phyloP scores from a whole-genome alignment of 2,329 filamentous ascomycete genomes.

The Fusarium sp. region DNA sequence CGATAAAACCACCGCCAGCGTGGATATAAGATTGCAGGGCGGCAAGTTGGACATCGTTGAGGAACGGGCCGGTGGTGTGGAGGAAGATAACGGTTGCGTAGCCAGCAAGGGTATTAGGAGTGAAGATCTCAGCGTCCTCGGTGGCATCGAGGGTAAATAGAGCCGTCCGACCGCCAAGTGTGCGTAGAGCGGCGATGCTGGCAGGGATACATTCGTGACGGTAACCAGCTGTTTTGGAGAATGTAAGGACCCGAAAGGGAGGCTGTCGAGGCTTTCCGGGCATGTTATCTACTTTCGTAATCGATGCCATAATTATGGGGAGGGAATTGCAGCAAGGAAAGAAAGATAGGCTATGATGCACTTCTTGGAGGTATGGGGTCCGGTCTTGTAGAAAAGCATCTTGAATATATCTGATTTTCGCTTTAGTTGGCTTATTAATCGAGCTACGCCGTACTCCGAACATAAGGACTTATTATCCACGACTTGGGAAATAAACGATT shows the following conservation, averaged over 20 bases:
- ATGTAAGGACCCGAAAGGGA: slow-evolving; percentile 9
- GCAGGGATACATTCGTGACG: slow-evolving; percentile 26
- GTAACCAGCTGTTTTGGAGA: slow-evolving; percentile 28
- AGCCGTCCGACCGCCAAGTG: neutral
- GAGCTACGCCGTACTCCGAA: no score
- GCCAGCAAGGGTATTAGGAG: neutral
- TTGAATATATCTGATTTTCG: no score
- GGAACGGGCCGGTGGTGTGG: slow-evolving; percentile 18
- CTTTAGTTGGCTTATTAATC: no score
- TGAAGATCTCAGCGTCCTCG: slow-evolving; percentile 8
- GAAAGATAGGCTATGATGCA: no score
- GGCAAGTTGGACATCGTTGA: neutral
- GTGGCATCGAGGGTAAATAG: slow-evolving; percentile 9
- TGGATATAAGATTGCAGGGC: neutral
- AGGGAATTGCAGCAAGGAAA: neutral
- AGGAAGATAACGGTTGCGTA: slow-evolving; percentile 20
- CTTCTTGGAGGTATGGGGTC: no score
- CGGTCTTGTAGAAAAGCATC: no score
- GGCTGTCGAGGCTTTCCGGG: neutral
- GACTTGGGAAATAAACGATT: no score
- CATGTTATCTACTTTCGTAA: neutral
- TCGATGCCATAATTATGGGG: neutral
- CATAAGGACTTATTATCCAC: no score
- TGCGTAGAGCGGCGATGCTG: slow-evolving; percentile 9
- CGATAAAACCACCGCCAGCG: slow-evolving; percentile 23